Evolutionary conservation across 352 stramenopile species (phyloP).

Genomic region (Globisporangium cystogenes): DNA sequence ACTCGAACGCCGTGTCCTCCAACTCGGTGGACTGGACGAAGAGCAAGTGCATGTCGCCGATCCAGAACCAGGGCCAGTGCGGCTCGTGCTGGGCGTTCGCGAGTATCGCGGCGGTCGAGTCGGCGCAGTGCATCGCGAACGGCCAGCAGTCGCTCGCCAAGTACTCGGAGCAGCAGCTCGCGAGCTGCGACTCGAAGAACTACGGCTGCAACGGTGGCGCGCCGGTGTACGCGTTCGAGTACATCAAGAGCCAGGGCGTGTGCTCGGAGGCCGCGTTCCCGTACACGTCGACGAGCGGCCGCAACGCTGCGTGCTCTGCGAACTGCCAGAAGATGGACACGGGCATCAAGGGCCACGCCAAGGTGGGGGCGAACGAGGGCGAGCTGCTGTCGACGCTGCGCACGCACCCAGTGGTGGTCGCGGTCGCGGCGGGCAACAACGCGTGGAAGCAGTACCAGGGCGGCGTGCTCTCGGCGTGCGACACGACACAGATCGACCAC

Average conservation of each 20-base stretch:
- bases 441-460: conserved; percentile 96
- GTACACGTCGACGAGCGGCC: conserved; percentile 57
- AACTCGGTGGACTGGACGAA: conserved; percentile 31
- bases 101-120: conserved; percentile 87
- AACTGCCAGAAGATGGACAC: conserved; percentile 28
- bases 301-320: conserved; percentile 21
- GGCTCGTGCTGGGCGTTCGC: conserved; percentile 97
- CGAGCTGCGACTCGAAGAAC: conserved; percentile 85
- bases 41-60: conserved; percentile 29
- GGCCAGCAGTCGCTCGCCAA: conserved; percentile 55
- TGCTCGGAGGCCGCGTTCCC: conserved; percentile 68
- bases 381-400: conserved; percentile 79
- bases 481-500: conserved; percentile 91
- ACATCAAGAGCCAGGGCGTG: conserved; percentile 83
- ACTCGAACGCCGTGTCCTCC: background rate
- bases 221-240: conserved; percentile 88
- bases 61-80: conserved; percentile 95
- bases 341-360: conserved; percentile 42
- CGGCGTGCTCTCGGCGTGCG: conserved; percentile 80
- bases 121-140: conserved; percentile 76
- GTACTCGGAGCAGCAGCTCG: conserved; percentile 91
- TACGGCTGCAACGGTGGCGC: conserved; percentile 90
- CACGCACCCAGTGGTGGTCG: conserved; percentile 91
- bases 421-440: conserved; percentile 90
- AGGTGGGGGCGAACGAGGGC: conserved; percentile 55